A percentile compares a stretch with the other conserved stretches of the same genome.
These are phyloP conservation scores for Trichophyton verrucosum DNA, from an alignment of 2,329 filamentous ascomycete genomes.

Conservation along the genomic window DNA sequence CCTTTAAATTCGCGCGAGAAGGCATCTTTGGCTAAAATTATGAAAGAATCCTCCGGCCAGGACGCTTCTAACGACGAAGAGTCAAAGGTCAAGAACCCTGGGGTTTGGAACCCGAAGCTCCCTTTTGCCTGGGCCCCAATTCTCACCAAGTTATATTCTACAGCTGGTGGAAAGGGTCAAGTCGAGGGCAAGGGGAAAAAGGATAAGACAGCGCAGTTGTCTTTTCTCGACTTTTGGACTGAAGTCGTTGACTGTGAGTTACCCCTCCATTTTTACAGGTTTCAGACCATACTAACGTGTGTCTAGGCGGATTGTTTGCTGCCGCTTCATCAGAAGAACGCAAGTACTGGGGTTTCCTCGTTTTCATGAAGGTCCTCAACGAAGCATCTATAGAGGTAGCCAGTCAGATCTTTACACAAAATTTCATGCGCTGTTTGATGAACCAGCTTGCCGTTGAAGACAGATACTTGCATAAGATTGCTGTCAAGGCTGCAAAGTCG, in stretches of 20 bases:
- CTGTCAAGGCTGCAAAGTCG: slow-evolving; percentile 60
- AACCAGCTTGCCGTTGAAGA: slow-evolving; percentile 71
- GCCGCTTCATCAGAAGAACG: slow-evolving; percentile 71
- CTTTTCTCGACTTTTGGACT: slow-evolving; percentile 70
- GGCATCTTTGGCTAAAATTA: slow-evolving; percentile 56
- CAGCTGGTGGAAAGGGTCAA: slow-evolving; percentile 18
- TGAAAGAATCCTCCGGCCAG: slow-evolving; percentile 51
- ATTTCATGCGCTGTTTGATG: slow-evolving; percentile 67
- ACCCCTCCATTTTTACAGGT: not conserved
- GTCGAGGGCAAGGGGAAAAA: slow-evolving; percentile 21
- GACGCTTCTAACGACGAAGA: slow-evolving; percentile 21
- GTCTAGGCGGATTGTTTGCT: slow-evolving; percentile 66
- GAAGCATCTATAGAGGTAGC: slow-evolving; percentile 39
- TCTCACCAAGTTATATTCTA: slow-evolving; percentile 37
- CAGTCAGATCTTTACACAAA: slow-evolving; percentile 62
- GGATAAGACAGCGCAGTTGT: slow-evolving; percentile 27
- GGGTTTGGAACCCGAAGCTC: slow-evolving; percentile 65
- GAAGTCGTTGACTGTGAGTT: slow-evolving; percentile 70
- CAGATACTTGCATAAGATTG: slow-evolving; percentile 66
- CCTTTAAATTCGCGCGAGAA: slow-evolving; percentile 60
- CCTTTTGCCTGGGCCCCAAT: slow-evolving; percentile 83
- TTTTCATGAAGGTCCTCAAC: slow-evolving; percentile 64
- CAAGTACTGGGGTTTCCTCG: slow-evolving; percentile 82
- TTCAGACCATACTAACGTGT: slow-evolving; percentile 17
- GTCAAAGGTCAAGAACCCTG: slow-evolving; percentile 37